Percentiles rank a stretch among this genome's conserved stretches.
Evolutionary conservation across 2,329 filamentous ascomycete species (phyloP).

Genomic region (Fusarium chaquense): DNA sequence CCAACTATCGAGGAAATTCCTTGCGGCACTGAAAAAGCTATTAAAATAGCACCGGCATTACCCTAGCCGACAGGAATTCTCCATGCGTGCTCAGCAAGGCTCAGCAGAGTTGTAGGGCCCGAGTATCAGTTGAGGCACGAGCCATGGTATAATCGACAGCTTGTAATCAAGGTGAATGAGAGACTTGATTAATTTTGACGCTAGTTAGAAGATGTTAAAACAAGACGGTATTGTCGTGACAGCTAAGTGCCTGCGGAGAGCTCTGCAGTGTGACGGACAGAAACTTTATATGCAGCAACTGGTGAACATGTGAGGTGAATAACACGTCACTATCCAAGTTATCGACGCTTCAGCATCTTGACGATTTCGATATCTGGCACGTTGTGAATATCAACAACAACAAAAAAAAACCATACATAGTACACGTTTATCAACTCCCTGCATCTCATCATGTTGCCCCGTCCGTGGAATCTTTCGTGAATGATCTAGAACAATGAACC

Average conservation of each 20-base stretch:
- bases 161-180: neutral
- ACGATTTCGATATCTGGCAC: neutral
- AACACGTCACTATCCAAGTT: neutral
- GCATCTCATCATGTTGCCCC: neutral
- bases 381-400: neutral
- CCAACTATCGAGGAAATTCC: neutral
- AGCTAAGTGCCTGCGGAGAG: neutral
- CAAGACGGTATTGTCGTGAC: neutral
- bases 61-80: neutral
- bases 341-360: neutral
- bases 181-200: neutral
- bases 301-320: neutral
- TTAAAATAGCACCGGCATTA: slow-evolving; percentile 1
- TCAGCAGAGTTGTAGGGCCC: neutral
- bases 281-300: slow-evolving; percentile 1
- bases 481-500: slow-evolving; percentile 1
- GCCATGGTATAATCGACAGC: slow-evolving; percentile 1
- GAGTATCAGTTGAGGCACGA: slow-evolving; percentile 5
- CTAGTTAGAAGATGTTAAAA: neutral
- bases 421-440: neutral
- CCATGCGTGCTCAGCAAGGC: neutral
- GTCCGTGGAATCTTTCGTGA: slow-evolving; percentile 1
- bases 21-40: neutral
- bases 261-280: neutral
- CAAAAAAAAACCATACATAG: too few species aligned